A percentile compares a stretch with the other conserved stretches of the same genome.
phyloP scores from a whole-genome alignment of 1,284 basidiomycete species.

The Spongiforma sp. region DNA sequence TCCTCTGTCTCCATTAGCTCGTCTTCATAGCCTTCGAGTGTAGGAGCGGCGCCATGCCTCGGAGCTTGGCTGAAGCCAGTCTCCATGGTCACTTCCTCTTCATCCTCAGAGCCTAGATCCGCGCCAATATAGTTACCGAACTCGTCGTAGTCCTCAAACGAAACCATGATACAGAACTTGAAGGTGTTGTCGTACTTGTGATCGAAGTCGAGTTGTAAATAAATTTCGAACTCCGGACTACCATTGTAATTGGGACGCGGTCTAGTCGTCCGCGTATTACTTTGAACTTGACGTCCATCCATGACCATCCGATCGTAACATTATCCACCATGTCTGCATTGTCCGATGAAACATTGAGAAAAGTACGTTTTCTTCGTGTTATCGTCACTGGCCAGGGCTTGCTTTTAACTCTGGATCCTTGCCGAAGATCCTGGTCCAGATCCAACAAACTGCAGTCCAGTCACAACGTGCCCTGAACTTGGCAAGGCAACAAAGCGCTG shows the following conservation, averaged over 20 bases:
- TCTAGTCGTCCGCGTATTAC: no score
- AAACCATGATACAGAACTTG: slow-evolving; percentile 59
- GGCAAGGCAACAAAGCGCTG: slow-evolving; percentile 72
- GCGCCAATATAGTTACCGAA: slow-evolving; percentile 97
- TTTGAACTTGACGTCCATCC: no score
- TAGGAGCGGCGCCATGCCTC: slow-evolving; percentile 44
- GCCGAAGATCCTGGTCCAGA: slow-evolving; percentile 84
- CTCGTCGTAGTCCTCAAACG: slow-evolving; percentile 87
- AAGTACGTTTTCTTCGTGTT: slow-evolving; percentile 51
- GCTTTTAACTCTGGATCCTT: slow-evolving; percentile 20
- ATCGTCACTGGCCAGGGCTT: neutral
- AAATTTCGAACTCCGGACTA: slow-evolving; percentile 41
- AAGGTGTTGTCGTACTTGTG: slow-evolving; percentile 6
- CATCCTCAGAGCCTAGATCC: slow-evolving; percentile 88
- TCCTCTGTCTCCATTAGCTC: slow-evolving; percentile 61
- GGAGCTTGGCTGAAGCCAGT: slow-evolving; percentile 48
- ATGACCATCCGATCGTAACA: slow-evolving; percentile 18
- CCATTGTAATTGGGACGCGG: neutral
- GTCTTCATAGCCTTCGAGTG: slow-evolving; percentile 81
- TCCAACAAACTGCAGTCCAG: slow-evolving; percentile 84
- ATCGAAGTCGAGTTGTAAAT: slow-evolving; percentile 18
- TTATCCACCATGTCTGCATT: slow-evolving; percentile 50
- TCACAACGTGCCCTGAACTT: slow-evolving; percentile 79
- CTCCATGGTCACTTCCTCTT: slow-evolving; percentile 66
- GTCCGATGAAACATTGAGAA: slow-evolving; percentile 86